These are phyloP conservation scores for Colletotrichum sp. DNA, from an alignment of 2,329 filamentous ascomycete species.

Conservation along the genomic window DNA sequence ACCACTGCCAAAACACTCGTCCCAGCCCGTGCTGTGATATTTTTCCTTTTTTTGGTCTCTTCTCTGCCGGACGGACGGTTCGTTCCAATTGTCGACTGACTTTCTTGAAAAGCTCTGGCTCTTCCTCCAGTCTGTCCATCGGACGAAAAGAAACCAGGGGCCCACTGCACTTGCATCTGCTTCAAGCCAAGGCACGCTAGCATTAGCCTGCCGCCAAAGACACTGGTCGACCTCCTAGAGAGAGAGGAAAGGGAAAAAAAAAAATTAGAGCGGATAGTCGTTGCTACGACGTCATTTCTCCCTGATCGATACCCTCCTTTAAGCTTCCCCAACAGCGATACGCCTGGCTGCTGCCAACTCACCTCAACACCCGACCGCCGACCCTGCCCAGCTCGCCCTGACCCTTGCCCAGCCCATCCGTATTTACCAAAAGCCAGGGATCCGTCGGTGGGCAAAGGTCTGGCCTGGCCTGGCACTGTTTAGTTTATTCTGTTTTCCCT, in stretches of 20 bases:
- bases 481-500: not conserved
- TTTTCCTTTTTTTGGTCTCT: not conserved
- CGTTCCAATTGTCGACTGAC: not conserved
- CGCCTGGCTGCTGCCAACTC: conserved; percentile 2
- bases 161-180: not conserved
- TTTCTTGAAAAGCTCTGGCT: not conserved
- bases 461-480: not conserved
- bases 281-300: conserved; percentile 18
- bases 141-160: not conserved
- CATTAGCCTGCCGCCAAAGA: not conserved
- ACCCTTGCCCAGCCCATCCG: not conserved
- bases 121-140: not conserved
- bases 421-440: conserved; percentile 1
- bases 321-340: not conserved
- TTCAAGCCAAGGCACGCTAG: not conserved
- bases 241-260: not conserved
- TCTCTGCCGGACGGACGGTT: not conserved
- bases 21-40: not conserved
- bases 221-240: not conserved
- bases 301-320: conserved; percentile 1
- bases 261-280: not conserved
- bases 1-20: not conserved
- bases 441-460: not conserved
- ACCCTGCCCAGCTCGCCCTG: not conserved
- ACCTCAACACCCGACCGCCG: not conserved